Evolutionary conservation across 176 grass and related monocot species (phyloP), one percentile per base, ranked within the genome.

Genomic region (Chloris gayana): DNA sequence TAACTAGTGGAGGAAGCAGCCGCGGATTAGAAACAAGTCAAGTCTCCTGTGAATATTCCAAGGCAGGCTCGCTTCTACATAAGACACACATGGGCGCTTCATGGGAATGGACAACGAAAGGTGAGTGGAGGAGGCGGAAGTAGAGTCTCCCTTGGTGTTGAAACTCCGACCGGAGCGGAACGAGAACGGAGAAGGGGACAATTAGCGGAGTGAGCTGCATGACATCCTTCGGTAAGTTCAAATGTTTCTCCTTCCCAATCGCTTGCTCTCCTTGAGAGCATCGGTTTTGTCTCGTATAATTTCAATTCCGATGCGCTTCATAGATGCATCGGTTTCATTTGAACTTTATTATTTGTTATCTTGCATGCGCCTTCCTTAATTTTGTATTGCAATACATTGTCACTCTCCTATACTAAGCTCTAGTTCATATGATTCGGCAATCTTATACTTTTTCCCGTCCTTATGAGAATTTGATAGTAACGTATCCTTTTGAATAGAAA

Each of bases 1-100:
- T 35, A 42, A 21, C 42, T 50, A 42, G 66, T 38, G 38, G 51
- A 77, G 66, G 31, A 38, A 4, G 29, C 3, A 62, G 41, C 46
- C 32, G 10, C 41, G 27, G n/a, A 31, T 77, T 6, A 64, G 67
- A 71, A 65, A 39, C 12, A 50, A 18, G 70, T 64, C 72, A 64
- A 21, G 6, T 32, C 49, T 73, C 47, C 19, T 1, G 59, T 50
- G 76, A 84, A 88, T 88, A 84, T 88, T 84, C 75, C 19, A 2
- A 69, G 51, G 41, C 33, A 25, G 38, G 50, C 4, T 21, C 5
- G 35, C 34, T 34, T 21, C 17, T 50, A 45, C 39, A 75, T 81
- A 75, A 76, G 30, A 42, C 18, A 51, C 77, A 31, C 64, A 39
- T 80, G 51, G 33, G 67, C 51, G 44, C 26, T 34, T 58, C 39